Conservation (phyloP, 1,139 yeast species). For the Diutina mesorugosa region DNA sequence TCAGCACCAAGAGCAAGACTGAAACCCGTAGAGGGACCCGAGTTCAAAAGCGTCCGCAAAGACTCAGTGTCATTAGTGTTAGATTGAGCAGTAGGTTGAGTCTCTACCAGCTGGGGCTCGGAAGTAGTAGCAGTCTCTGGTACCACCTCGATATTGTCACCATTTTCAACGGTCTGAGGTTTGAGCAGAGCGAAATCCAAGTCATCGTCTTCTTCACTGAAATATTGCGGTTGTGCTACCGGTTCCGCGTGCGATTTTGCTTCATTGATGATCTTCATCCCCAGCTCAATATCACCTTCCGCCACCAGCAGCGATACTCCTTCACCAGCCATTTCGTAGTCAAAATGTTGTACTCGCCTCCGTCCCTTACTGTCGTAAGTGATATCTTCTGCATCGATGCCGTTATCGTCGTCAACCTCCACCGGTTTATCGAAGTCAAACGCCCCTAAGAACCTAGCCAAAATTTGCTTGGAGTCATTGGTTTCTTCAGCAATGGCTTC, state of each 20-base stretch:
- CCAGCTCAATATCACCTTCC: slow-evolving; percentile 7
- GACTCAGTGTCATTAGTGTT: neutral
- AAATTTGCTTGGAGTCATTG: slow-evolving; percentile 27
- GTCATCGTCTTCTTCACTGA: slow-evolving; percentile 33
- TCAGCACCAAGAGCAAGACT: slow-evolving; percentile 22
- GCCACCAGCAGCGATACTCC: slow-evolving; percentile 8
- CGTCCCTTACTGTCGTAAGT: slow-evolving; percentile 38
- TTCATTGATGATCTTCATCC: neutral
- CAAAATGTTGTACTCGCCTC: slow-evolving; percentile 19
- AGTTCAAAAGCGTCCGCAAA: neutral
- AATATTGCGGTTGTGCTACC: slow-evolving; percentile 17
- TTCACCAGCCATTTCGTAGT: slow-evolving; percentile 25
- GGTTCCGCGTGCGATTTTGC: slow-evolving; percentile 11
- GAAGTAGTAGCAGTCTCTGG: neutral
- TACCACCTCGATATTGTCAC: neutral
- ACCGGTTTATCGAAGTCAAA: slow-evolving; percentile 55
- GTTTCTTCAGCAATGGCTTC: neutral
- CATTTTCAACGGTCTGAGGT: neutral
- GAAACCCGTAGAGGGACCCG: slow-evolving; percentile 10
- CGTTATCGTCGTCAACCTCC: slow-evolving; percentile 34
- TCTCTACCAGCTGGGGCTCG: neutral
- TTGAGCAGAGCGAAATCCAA: neutral
- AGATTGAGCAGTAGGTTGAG: no score
- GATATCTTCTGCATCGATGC: slow-evolving; percentile 26
- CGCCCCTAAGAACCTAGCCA: slow-evolving; percentile 37